Conservation (phyloP, 352 stramenopile species). For the Phytophthora tubulina region DNA sequence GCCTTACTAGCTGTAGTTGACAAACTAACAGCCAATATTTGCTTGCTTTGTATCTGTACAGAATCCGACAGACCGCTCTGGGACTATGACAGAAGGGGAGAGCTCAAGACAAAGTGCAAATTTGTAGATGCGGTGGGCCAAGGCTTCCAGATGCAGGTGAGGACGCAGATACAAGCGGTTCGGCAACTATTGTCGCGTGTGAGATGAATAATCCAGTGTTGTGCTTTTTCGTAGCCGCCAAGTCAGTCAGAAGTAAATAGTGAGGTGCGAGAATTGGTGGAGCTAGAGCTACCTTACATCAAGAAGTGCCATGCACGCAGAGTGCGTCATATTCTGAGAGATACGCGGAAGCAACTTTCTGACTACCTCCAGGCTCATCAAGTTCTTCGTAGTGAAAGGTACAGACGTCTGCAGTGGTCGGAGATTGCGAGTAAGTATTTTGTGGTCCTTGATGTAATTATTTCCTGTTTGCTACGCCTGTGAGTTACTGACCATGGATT, state of each 20-base stretch:
- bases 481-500: constrained; percentile 1
- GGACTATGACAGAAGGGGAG: constrained; percentile 47
- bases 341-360: constrained; percentile 45
- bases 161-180: neutral
- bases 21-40: neutral
- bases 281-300: constrained; percentile 42
- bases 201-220: constrained; percentile 5
- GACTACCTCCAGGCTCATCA: constrained; percentile 35
- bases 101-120: constrained; percentile 44
- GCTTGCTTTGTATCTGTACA: constrained; percentile 14
- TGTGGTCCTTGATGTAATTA: neutral
- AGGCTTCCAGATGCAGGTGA: constrained; percentile 32
- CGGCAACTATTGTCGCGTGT: neutral
- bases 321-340: constrained; percentile 45
- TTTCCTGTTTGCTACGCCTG: neutral
- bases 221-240: constrained; percentile 12
- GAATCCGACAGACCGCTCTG: constrained; percentile 50
- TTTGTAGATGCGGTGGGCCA: constrained; percentile 28
- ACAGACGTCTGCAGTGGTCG: constrained; percentile 38
- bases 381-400: constrained; percentile 38
- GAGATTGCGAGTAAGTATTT: constrained; percentile 46
- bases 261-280: constrained; percentile 45
- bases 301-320: constrained; percentile 54
- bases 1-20: neutral
- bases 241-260: constrained; percentile 45